Base-by-base conservation (phyloP, 2,329 filamentous ascomycete genomes). In the Magnaporthiopsis poae region DNA sequence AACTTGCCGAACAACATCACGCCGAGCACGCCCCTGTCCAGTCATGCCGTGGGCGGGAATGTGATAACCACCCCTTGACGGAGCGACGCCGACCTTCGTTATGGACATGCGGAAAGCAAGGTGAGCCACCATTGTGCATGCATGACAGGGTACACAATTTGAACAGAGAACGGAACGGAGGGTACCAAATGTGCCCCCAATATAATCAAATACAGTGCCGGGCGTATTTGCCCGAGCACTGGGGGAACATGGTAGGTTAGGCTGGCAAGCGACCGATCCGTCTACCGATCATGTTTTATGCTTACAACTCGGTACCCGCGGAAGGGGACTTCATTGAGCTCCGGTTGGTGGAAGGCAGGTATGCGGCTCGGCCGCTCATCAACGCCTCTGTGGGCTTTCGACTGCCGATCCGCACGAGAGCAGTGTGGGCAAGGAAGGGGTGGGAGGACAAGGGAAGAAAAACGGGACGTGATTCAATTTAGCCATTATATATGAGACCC, bases 131-230 rank as follows among this genome's bases (percentile, higher is more conserved):
- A 66, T 68, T 70, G 69, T 69, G 70, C 68, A 65, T 64, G 65
- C 29, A 68, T 69, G 68, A 72, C 70, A 72, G 71, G 71, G 71
- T 70, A 15, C 71, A 71, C 72, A 64, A 70, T 69, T 68, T 56
- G 46, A 25, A 2, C 15, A 18, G 3, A 25, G 5, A 21, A 9
- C 46, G 46, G 46, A 56, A 56, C 46, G 46, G 46, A 56, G 9
- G 46, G 46, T 9, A 13, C 3, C 46, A 56, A n/a, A 9, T 7
- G 46, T 8, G 5, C 2, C 13, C 15, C 8, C 9, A 56, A 56
- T 56, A 56, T 56, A 56, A 56, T 56, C 46, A 56, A 9, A 56
- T 56, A 56, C 46, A 56, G 21, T 56, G 46, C 46, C n/a, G 46
- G 46, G 46, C 46, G 18, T 56, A 56, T 56, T 56, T 25, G 46